phyloP scores from a whole-genome alignment of 2,329 filamentous ascomycete genomes.

The Pseudocercospora vitis region DNA sequence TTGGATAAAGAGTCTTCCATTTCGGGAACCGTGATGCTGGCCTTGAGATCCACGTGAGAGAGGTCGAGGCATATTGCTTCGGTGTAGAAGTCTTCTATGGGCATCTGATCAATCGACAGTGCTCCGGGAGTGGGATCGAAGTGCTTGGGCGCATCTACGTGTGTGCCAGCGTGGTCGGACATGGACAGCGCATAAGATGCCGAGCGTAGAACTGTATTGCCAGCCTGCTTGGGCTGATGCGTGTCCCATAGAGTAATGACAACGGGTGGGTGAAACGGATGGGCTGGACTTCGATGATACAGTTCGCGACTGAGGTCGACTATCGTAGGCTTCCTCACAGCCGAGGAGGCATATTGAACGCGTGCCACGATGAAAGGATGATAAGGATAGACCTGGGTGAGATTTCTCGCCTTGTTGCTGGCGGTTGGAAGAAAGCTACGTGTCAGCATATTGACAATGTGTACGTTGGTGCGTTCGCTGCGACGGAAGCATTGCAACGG shows the following conservation, averaged over 20 bases:
- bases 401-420: background rate
- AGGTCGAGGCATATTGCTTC: slow-evolving; percentile 32
- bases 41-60: slow-evolving; percentile 30
- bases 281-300: slow-evolving; percentile 31
- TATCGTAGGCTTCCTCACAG: slow-evolving; percentile 24
- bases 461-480: no score
- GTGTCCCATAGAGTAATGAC: slow-evolving; percentile 32
- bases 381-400: background rate
- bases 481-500: no score
- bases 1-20: slow-evolving; percentile 29
- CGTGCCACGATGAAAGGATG: background rate
- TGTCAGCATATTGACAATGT: background rate
- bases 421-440: background rate
- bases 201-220: slow-evolving; percentile 30
- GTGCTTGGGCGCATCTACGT: slow-evolving; percentile 35
- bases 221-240: slow-evolving; percentile 32
- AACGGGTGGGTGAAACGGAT: slow-evolving; percentile 33
- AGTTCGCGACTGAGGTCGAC: slow-evolving; percentile 32
- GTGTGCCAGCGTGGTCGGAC: slow-evolving; percentile 34
- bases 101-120: slow-evolving; percentile 32
- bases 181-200: slow-evolving; percentile 32
- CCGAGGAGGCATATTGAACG: slow-evolving; percentile 8
- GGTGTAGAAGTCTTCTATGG: slow-evolving; percentile 33
- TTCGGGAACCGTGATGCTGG: slow-evolving; percentile 26
- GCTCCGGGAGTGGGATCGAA: slow-evolving; percentile 32